Base-by-base conservation (phyloP, 805 yeast species). In the Hanseniaspora vineae region DNA sequence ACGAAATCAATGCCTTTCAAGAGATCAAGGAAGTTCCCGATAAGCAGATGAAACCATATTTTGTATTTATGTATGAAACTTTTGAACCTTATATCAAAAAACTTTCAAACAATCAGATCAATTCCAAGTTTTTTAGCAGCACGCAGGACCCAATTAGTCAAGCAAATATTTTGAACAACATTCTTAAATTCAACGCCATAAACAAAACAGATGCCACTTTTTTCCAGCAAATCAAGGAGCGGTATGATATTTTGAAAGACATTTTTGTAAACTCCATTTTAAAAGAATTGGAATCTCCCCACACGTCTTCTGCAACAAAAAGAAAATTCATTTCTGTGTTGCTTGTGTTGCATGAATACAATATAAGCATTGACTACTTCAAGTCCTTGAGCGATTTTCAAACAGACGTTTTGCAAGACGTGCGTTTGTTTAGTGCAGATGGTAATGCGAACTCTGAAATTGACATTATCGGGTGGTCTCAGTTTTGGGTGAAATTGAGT, bases 261-360 rank as follows among this genome's bases (percentile, higher is more conserved):
- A 67, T 84, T 17, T 84, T 86, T 58, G 81, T 82, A 39, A 81
- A 75, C 58, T 84, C 92, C 0, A 70, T 83, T 8, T 59, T 85
- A 14, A 63, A 77, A 43, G 94, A 86, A 58, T 70, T 84, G 50
- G 89, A 83, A 46, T 62, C 70, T 31, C 80, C 73, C 51, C 71
- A 73, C 50, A 76, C 73, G 42, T 57, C 68, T 1, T 64, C 68
- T 42, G 76, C 79, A 39, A 75, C 62, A 35, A 63, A 58, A 5
- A 61, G 65, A 11, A 61, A 60, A 15, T 63, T 64, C 6, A 46
- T 61, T 50, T 31, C 54, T 42, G 51, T 62, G 56, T 42, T 70
- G 61, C 32, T 71, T 58, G 15, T 65, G 65, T 44, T 66, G 37
- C 64, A 65, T 47, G 69, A 71, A 50, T 66, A 65, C 48, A 63